Conservation (phyloP, 139 green algal species). For the Haematococcus lacustris region DNA sequence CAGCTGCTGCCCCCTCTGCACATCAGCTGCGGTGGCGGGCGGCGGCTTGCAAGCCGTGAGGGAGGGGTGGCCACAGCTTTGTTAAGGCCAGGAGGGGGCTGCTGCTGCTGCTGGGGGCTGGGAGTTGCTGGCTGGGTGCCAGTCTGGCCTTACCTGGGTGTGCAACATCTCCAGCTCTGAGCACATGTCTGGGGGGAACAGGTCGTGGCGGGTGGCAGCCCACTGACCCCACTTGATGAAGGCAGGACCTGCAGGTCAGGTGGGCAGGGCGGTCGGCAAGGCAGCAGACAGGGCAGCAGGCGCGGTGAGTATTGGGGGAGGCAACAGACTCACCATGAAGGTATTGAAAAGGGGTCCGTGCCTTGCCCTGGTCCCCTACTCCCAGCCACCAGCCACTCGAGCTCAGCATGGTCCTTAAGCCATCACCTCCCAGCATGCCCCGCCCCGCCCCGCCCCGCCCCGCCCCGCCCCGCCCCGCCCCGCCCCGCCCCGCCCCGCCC, state of each 20-base stretch:
- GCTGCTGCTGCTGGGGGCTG: too few relatives aligned
- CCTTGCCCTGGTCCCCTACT: background rate
- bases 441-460: too few relatives aligned
- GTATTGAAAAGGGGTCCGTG: background rate
- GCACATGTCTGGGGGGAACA: slow-evolving; percentile 88
- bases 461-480: too few relatives aligned
- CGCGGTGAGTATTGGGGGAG: background rate
- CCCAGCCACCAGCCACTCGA: background rate
- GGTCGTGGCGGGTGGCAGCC: slow-evolving; percentile 87
- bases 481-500: too few relatives aligned
- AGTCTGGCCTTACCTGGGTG: slow-evolving; percentile 26
- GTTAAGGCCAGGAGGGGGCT: too few relatives aligned
- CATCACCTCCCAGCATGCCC: background rate
- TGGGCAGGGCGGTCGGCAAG: background rate
- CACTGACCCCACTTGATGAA: slow-evolving; percentile 99
- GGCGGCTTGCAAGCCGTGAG: too few relatives aligned
- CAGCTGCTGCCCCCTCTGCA: too few relatives aligned
- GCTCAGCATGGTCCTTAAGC: background rate
- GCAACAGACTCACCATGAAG: background rate
- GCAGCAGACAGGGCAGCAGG: too few relatives aligned
- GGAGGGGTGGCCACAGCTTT: too few relatives aligned
- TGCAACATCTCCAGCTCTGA: slow-evolving; percentile 78
- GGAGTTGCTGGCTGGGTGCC: too few relatives aligned
- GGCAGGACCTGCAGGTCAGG: slow-evolving; percentile 58
- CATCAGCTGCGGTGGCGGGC: too few relatives aligned